Percentiles rank a stretch among this genome's conserved stretches.
Evolutionary conservation across 1,284 basidiomycete genomes (phyloP).

Genomic region (Volvariella volvacea): DNA sequence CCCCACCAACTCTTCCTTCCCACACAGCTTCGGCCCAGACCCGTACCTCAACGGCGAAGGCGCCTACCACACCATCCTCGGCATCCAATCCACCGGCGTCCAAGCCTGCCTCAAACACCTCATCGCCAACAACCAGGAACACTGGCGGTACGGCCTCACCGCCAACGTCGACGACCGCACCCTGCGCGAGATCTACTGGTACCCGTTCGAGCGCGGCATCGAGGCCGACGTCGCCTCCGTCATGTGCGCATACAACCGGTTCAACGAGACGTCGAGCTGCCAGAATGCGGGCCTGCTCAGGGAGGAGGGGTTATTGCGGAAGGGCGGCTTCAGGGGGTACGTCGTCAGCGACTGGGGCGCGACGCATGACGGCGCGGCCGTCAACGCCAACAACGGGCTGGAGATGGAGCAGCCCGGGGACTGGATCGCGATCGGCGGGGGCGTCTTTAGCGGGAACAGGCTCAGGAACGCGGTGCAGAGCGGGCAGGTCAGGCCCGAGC

Average conservation of each 20-base stretch:
- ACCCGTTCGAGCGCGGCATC: conserved; percentile 46
- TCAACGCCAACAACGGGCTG: conserved; percentile 38
- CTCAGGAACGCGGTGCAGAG: conserved; percentile 28
- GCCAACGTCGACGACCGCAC: conserved; percentile 64
- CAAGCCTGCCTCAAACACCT: conserved; percentile 63
- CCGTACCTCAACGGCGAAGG: conserved; percentile 63
- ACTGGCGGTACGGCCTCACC: conserved; percentile 35
- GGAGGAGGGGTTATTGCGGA: conserved; percentile 27
- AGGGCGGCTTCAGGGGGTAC: conserved; percentile 36
- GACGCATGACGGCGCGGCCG: conserved; percentile 36
- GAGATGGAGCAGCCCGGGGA: conserved; percentile 47
- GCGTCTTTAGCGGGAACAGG: conserved; percentile 19
- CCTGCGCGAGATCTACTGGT: conserved; percentile 52
- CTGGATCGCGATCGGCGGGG: conserved; percentile 35
- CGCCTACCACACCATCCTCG: conserved; percentile 52
- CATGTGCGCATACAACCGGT: conserved; percentile 69
- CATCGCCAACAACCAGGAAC: conserved; percentile 49
- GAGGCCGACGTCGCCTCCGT: conserved; percentile 60
- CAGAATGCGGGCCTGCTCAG: conserved; percentile 31
- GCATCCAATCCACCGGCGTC: conserved; percentile 62
- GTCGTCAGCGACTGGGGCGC: conserved; percentile 46
- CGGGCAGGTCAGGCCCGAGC: conserved; percentile 36
- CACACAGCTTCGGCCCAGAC: conserved; percentile 48
- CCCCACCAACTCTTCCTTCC: background rate
- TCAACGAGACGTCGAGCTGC: conserved; percentile 36